Base-by-base conservation (phyloP, 2,329 filamentous ascomycete species). In the Arthrobotrys conoides region DNA sequence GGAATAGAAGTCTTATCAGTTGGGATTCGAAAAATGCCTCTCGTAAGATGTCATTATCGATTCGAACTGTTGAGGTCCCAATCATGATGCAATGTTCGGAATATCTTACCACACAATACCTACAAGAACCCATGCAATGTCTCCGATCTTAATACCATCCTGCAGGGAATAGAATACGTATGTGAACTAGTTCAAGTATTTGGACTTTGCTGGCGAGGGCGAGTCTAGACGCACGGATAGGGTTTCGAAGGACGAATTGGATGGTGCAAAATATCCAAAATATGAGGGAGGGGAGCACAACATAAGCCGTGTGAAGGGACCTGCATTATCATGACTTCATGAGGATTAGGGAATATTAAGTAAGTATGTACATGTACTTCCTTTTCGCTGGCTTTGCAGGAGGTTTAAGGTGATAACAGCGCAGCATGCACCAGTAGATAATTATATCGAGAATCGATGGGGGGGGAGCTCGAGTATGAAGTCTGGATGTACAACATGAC, bases 11-110 rank as follows among this genome's bases (percentile, higher is more conserved):
- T n/a, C 57, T 44, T 61, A 61, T 61, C 57, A 61, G 57, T 61
- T 61, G 57, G 33, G 53, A n/a, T n/a, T n/a, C n/a, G n/a, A 44
- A 73, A 73, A 73, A 73, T 73, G 49, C 51, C 70, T 73, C 61
- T 67, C 41, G 22, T 33, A 59, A 61, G 51, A 27, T 36, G 55
- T 24, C 69, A 59, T 36, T n/a, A n/a, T n/a, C n/a, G n/a, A n/a
- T 30, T 24, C 24, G 38, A 66, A 66, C 49, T 55, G 57, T 53
- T 61, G 57, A 20, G 57, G 10, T 38, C 41, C 22, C 68, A 65
- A 73, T 51, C 51, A 73, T 73, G 70, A 73, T 73, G 70, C 70
- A 73, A 73, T 73, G 61, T 38, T 66, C 63, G 38, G 69, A 53
- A 24, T 49, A 63, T 41, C 44, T 20, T 38, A 59, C 51, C 49